A percentile compares a stretch with the other conserved stretches of the same genome.
Conservation (phyloP, 2,329 filamentous ascomycete species). For the Helotiales sp. region DNA sequence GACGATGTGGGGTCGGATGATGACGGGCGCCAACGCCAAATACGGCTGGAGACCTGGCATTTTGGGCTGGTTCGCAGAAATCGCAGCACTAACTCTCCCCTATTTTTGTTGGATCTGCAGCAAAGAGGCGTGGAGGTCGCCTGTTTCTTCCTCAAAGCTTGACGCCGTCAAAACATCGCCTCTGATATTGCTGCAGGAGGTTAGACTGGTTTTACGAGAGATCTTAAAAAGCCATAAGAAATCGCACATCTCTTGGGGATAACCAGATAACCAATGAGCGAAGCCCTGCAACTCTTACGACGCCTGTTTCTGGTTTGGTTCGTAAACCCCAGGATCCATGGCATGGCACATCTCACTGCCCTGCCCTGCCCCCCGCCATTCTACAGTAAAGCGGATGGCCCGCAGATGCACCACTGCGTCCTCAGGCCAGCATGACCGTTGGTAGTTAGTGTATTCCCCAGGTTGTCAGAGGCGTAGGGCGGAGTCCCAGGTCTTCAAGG, state of each 20-base stretch:
- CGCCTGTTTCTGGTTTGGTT: background rate
- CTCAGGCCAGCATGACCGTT: background rate
- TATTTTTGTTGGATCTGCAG: constrained; percentile 8
- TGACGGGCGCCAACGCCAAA: constrained; percentile 20
- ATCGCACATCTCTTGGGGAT: constrained; percentile 1
- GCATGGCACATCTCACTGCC: background rate
- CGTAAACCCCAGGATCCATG: background rate
- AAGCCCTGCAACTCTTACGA: background rate
- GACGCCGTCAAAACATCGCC: background rate
- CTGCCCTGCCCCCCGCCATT: background rate
- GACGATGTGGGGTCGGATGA: constrained; percentile 27
- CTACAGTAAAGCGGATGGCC: background rate
- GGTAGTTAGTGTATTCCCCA: background rate
- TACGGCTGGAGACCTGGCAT: background rate
- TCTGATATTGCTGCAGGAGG: background rate
- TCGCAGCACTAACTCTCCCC: background rate
- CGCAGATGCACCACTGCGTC: background rate
- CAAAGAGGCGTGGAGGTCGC: background rate
- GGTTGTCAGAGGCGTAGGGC: background rate
- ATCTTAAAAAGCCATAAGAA: background rate
- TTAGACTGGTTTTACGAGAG: background rate
- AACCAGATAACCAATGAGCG: background rate
- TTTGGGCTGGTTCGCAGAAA: background rate
- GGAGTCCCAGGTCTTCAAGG: background rate
- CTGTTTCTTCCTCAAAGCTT: background rate